phyloP scores from a whole-genome alignment of 2,329 filamentous ascomycete genomes.

The Blumeriella jaapii region DNA sequence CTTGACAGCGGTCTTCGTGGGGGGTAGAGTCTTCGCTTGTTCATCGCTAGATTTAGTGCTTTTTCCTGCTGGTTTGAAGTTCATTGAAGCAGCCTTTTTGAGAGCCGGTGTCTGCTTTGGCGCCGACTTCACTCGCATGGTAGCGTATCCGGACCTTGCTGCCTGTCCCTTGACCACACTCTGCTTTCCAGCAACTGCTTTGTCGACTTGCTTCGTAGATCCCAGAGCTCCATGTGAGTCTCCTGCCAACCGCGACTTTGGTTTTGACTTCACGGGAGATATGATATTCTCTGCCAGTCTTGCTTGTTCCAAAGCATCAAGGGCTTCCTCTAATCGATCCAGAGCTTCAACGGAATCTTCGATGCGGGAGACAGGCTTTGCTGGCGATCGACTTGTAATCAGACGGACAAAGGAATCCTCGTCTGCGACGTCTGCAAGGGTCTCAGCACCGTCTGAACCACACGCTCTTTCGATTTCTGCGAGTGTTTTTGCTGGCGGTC shows the following conservation, averaged over 20 bases:
- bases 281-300: conserved; percentile 19
- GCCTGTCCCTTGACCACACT: conserved; percentile 20
- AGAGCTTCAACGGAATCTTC: conserved; percentile 54
- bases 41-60: conserved; percentile 11
- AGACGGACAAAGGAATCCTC: conserved; percentile 29
- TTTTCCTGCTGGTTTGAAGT: conserved; percentile 11
- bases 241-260: background rate
- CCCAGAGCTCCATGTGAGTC: background rate
- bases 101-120: conserved; percentile 14
- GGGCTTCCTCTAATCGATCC: conserved; percentile 48
- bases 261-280: conserved; percentile 12
- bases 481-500: conserved; percentile 17
- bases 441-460: conserved; percentile 3
- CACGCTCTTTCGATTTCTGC: conserved; percentile 21
- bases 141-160: conserved; percentile 29
- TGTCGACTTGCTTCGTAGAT: background rate
- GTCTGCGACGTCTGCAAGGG: conserved; percentile 9
- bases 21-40: conserved; percentile 23
- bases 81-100: conserved; percentile 23
- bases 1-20: conserved; percentile 19
- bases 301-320: conserved; percentile 33
- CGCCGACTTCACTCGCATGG: conserved; percentile 32
- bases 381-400: conserved; percentile 29
- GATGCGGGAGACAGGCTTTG: conserved; percentile 35
- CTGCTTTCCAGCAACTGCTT: background rate